Base-by-base conservation (phyloP, 805 yeast species). In the Cyberlindnera petersonii region DNA sequence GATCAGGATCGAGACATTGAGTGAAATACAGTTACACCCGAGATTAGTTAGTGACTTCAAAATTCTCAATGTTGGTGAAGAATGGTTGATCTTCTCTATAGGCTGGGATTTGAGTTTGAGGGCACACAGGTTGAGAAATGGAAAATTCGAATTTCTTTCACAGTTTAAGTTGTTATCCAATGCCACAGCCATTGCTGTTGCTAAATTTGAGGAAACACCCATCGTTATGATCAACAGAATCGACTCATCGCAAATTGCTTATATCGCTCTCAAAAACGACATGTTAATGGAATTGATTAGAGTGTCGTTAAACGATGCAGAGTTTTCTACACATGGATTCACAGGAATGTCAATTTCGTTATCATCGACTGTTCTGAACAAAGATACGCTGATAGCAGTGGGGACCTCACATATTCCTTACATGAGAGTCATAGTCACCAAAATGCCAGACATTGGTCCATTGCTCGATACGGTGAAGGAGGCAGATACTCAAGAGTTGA, bases 391-490 rank as follows among this genome's bases (percentile, higher is more conserved):
- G 18, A 53, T 82, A 13, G 77, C 81, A 0, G 71, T 84, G 7
- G 86, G 79, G 0, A 86, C 96, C 0, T 79, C 88, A 1, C 91
- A 86, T 51, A 71, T 74, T 11, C 96, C 96, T 4, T 82, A 69
- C 51, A 76, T 84, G 85, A 60, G 95, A 47, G 47, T 84, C 10
- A 70, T 86, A 2, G 57, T 84, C 0, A 68, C 79, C 0, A 56
- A 64, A 22, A 44, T 79, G n/a, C 75, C 78, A 6, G 39, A 39
- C 16, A 22, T 46, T 3, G 29, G 36, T 3, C 14, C 31, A 6
- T 13, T 38, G 1, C 9, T 33, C 3, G 28, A 21, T n/a, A 15
- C 8, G 11, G n/a, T 11, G 3, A 24, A 28, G 9, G 35, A 27
- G 11, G 23, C 36, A 13, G 33, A 13, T 18, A 2, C 37, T 5